Evolutionary conservation across 1,284 basidiomycete species (phyloP), one percentile per base, ranked within the genome.

Genomic region (Naganishia albida): DNA sequence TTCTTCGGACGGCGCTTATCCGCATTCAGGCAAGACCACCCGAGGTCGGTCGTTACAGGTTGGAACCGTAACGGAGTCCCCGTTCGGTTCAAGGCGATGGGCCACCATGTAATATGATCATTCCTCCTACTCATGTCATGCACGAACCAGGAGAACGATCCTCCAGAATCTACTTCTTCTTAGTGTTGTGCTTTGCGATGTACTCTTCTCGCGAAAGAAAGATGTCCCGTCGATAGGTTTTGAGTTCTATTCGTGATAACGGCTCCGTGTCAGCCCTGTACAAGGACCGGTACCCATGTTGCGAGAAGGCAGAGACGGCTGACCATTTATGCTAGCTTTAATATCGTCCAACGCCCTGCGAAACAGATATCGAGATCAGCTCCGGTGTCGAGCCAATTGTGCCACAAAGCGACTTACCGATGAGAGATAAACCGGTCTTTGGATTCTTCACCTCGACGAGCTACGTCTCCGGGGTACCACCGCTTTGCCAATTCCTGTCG

Each of bases 301-400:
- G 18, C 12, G 28, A 44, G 28, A 30, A 13, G 2, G 13, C 16
- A 26, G 16, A 13, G 16, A 28, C 20, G 28, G 48, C 53, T n/a
- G 25, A 65, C 63, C 63, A 3, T 70, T 67, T 53, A 83, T 83
- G 56, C 76, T 78, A 0, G 74, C 80, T 39, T 67, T 68, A 66
- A 83, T 83, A 69, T 83, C 82, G 63, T 81, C 80, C 40, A 83
- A 69, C 0, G 82, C 82, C 2, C 81, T 77, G 66, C 20, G 3
- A 28, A 23, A 49, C 52, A 26, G 8, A 30, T 25, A 49, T 25
- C 20, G 10, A 8, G 7, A 54, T 23, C 16, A 50, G 38, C 3
- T 44, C 0, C 12, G 8, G 18, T n/a, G 18, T 34, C n/a, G 16
- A 2, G 55, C 18, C 18, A 16, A 16, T 16, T 18, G 23, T 16